These are phyloP conservation scores for Phyllosticta citribraziliensis DNA, from an alignment of 2,329 filamentous ascomycete genomes.

Conservation along the genomic window DNA sequence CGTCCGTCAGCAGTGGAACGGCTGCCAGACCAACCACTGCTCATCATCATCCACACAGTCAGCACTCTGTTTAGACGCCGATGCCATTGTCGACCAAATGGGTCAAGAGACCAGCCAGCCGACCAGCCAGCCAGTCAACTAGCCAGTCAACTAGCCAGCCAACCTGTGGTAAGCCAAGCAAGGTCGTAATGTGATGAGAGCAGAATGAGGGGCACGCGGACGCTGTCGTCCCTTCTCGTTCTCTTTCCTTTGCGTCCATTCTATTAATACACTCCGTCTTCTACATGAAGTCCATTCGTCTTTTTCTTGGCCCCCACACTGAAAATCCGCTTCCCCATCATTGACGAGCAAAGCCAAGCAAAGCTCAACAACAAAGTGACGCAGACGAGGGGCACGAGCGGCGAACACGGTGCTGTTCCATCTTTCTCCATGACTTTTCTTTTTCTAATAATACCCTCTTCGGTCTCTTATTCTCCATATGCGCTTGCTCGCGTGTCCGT, in stretches of 20 bases:
- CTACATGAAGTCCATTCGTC: neutral
- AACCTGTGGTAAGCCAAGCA: neutral
- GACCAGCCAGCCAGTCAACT: neutral
- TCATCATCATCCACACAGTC: conserved; percentile 2
- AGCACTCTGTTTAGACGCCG: conserved; percentile 10
- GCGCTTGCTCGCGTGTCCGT: too few species aligned
- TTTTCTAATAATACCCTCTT: neutral
- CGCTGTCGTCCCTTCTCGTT: neutral
- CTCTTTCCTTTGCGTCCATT: neutral
- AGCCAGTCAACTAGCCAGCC: neutral
- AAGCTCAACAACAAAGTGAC: neutral
- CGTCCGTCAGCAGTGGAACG: neutral
- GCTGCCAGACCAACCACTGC: neutral
- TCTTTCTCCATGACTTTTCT: neutral
- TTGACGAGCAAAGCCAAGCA: neutral
- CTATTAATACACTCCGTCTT: neutral
- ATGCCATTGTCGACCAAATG: neutral
- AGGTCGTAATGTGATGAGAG: neutral
- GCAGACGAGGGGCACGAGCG: neutral
- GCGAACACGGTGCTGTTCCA: neutral
- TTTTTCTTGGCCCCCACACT: neutral
- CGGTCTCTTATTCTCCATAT: too few species aligned
- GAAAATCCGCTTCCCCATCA: neutral
- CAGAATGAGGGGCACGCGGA: neutral
- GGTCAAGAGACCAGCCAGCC: neutral